Evolutionary conservation across 139 green algal genomes (phyloP), one percentile per base, ranked within the genome.

Genomic region (Picochlorum costavermella): DNA sequence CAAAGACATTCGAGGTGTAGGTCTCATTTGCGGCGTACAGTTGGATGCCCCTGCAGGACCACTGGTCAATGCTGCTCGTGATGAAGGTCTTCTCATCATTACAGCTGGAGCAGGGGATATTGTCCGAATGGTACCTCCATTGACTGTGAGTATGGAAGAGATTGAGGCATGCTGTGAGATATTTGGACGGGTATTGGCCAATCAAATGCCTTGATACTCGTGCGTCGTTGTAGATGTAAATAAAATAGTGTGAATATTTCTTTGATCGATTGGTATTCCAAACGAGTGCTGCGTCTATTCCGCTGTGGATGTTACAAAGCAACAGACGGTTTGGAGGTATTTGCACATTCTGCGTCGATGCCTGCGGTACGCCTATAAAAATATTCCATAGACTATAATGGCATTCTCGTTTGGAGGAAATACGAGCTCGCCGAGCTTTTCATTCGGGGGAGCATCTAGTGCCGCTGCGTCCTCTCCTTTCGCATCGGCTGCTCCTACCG

Each of bases 41-140:
- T 78, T 98, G 40, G 88, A 96, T 78, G 60, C 75, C 55, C 51
- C 79, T 49, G 94, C 86, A 1, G 85, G 83, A n/a, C 65, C 78
- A 0, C 40, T 98, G 4, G 81, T 92, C 37, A 67, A 84, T 4
- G 76, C 73, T 25, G 83, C 81, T 0, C 69, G 87, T 13, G 79
- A 92, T 6, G 69, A 76, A 55, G 92, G 92, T 4, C 48, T 99
- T 62, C 80, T 99, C 16, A 78, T 88, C 16, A 95, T 99, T 72
- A 98, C 94, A 3, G 94, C 94, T 0, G 88, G 84, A 60, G 79
- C 81, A 63, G 93, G 93, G 3, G 83, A 98, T 66, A 88, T 98
- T 16, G 73, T 99, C 12, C 82, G 94, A 3, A 68, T 99, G 56
- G 92, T 96, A 74, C 94, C 94, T 2, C 94, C 94, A 13, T 86